Percentiles rank a stretch among this genome's conserved stretches.
These are phyloP conservation scores for Sicyos baderoa DNA, from an alignment of 306 rosid genomes.

Conservation along the genomic window DNA sequence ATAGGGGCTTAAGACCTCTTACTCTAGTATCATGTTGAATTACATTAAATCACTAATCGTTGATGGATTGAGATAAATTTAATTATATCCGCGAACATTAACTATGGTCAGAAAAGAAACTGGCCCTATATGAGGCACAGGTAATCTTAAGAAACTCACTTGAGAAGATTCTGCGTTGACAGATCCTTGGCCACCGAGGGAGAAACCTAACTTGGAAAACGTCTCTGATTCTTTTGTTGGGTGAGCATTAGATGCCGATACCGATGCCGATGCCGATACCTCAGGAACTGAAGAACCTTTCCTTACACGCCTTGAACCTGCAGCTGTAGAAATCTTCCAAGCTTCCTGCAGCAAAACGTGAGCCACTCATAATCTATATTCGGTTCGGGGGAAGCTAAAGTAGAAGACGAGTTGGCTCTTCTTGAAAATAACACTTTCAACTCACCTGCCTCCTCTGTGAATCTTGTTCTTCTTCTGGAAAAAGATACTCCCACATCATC, in stretches of 20 bases:
- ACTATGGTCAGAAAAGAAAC: conserved; percentile 13
- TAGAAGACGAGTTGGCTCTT: not conserved
- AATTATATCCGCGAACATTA: no score
- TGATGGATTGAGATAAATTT: no score
- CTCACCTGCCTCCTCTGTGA: conserved; percentile 94
- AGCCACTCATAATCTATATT: conserved; percentile 7
- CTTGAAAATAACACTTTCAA: conserved; percentile 16
- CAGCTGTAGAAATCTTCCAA: conserved; percentile 96
- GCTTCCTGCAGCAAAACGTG: conserved; percentile 52
- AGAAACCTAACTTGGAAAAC: conserved; percentile 48
- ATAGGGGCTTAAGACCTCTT: no score
- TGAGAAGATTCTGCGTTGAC: conserved; percentile 47
- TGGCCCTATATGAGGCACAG: conserved; percentile 22
- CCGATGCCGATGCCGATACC: conserved; percentile 49
- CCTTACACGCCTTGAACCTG: conserved; percentile 88
- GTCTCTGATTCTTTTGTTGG: conserved; percentile 50
- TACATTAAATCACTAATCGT: no score
- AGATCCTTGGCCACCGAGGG: conserved; percentile 44
- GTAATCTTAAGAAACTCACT: conserved; percentile 41
- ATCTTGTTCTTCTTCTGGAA: conserved; percentile 96
- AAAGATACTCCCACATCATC: conserved; percentile 97
- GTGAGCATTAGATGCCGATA: conserved; percentile 31
- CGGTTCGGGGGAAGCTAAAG: conserved; percentile 2
- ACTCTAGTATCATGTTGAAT: no score
- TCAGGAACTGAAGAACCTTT: conserved; percentile 39